Conservation (phyloP, 208 protist species). For the Trypanosoma scelopori region DNA sequence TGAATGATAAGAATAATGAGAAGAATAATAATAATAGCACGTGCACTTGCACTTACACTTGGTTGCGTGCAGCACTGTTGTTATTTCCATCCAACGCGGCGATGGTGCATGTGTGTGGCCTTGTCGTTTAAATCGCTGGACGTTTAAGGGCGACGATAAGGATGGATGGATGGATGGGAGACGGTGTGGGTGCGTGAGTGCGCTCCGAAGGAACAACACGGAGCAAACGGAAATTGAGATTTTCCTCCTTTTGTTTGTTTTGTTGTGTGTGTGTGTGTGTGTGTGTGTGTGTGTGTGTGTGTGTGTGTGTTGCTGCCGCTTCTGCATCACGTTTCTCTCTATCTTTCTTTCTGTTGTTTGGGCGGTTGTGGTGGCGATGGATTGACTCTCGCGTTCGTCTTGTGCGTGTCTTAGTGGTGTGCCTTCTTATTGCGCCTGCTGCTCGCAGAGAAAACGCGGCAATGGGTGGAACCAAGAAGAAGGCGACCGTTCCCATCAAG, state of each 20-base stretch:
- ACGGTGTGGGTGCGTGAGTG: too few species aligned
- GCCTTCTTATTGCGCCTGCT: not conserved
- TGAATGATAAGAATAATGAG: not conserved
- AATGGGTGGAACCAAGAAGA: conserved; percentile 87
- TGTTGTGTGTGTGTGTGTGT: not conserved
- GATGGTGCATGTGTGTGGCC: too few species aligned
- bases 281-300: not conserved
- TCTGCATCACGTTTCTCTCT: not conserved
- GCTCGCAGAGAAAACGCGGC: not conserved
- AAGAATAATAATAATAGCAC: not conserved
- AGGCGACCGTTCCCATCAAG: conserved; percentile 77
- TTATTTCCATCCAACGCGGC: too few species aligned
- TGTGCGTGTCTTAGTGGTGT: too few species aligned
- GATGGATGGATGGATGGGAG: too few species aligned
- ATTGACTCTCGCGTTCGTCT: too few species aligned
- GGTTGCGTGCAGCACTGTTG: too few species aligned
- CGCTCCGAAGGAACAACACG: too few species aligned
- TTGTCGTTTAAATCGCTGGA: too few species aligned
- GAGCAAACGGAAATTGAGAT: not conserved
- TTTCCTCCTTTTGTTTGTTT: not conserved
- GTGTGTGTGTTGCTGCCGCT: not conserved
- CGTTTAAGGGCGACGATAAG: not conserved
- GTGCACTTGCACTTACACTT: too few species aligned
- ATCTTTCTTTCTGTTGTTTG: too few species aligned
- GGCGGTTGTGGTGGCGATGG: too few species aligned